These are phyloP conservation scores for Blastomyces silverae DNA, from an alignment of 2,329 filamentous ascomycete species.

Conservation along the genomic window DNA sequence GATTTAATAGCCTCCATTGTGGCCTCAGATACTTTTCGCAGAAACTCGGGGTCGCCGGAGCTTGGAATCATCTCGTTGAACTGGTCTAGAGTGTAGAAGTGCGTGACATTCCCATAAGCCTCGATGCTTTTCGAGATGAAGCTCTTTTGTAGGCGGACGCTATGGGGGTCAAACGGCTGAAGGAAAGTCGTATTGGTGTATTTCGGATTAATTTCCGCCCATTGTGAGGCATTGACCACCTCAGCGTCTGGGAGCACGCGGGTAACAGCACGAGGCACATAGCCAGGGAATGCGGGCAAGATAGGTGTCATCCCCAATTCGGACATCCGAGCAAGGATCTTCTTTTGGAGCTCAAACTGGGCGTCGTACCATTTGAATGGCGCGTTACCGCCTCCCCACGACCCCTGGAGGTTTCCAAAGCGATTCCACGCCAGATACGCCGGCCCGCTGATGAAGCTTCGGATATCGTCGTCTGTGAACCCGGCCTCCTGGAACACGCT, in stretches of 20 bases:
- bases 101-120: constrained; percentile 45
- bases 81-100: constrained; percentile 48
- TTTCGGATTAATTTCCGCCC: constrained; percentile 38
- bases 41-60: constrained; percentile 35
- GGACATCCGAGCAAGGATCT: constrained; percentile 46
- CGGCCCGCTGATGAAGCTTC: constrained; percentile 35
- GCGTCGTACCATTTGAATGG: constrained; percentile 41
- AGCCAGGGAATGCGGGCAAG: not conserved
- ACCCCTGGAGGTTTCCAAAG: not conserved
- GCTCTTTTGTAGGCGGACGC: constrained; percentile 40
- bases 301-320: constrained; percentile 46
- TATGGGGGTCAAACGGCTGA: constrained; percentile 43
- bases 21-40: not conserved
- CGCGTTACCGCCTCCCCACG: constrained; percentile 35
- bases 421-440: not conserved
- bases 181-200: constrained; percentile 47
- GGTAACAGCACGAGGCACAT: not conserved
- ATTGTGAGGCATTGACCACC: constrained; percentile 41
- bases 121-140: constrained; percentile 45
- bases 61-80: constrained; percentile 49
- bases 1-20: constrained; percentile 29
- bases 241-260: constrained; percentile 37
- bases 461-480: constrained; percentile 42
- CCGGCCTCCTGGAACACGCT: constrained; percentile 45
- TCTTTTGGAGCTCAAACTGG: constrained; percentile 46